These are phyloP conservation scores for Tulasnella sp. DNA, from an alignment of 768 basidiomycete species.

Conservation along the genomic window DNA sequence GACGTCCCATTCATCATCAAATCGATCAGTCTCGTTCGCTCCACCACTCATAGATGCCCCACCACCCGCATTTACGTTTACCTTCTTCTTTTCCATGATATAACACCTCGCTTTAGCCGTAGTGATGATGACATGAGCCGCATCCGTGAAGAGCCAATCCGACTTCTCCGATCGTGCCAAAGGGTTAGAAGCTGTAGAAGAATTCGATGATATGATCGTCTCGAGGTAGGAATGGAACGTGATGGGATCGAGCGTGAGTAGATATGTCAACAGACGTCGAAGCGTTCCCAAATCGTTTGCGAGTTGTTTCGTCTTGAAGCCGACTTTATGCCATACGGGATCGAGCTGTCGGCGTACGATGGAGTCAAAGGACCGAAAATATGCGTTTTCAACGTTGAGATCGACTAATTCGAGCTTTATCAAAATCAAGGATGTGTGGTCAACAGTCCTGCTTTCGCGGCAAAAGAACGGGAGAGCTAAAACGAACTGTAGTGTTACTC, in stretches of 20 bases:
- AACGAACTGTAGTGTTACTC: slow-evolving; percentile 61
- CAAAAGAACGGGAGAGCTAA: background rate
- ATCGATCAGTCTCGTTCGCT: slow-evolving; percentile 30
- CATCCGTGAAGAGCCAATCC: slow-evolving; percentile 86
- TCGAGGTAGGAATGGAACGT: slow-evolving; percentile 89
- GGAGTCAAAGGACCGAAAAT: slow-evolving; percentile 85
- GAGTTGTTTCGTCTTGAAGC: slow-evolving; percentile 81
- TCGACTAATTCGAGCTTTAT: slow-evolving; percentile 88
- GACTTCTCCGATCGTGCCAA: slow-evolving; percentile 50
- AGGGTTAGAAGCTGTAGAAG: slow-evolving; percentile 24
- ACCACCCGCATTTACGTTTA: slow-evolving; percentile 22
- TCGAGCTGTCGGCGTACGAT: slow-evolving; percentile 84
- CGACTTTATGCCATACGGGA: slow-evolving; percentile 94
- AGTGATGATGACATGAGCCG: slow-evolving; percentile 77
- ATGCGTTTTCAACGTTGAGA: slow-evolving; percentile 82
- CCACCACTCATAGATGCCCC: slow-evolving; percentile 22
- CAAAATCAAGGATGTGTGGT: no score
- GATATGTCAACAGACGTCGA: slow-evolving; percentile 68
- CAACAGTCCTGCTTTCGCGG: no score
- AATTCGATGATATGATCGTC: slow-evolving; percentile 61
- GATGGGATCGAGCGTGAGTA: slow-evolving; percentile 82
- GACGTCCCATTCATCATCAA: slow-evolving; percentile 65
- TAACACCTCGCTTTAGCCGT: slow-evolving; percentile 77
- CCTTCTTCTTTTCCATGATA: slow-evolving; percentile 30
- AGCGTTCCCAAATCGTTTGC: slow-evolving; percentile 81